Base-by-base conservation (phyloP, 495 filamentous ascomycete species). In the Arthonia radiata region DNA sequence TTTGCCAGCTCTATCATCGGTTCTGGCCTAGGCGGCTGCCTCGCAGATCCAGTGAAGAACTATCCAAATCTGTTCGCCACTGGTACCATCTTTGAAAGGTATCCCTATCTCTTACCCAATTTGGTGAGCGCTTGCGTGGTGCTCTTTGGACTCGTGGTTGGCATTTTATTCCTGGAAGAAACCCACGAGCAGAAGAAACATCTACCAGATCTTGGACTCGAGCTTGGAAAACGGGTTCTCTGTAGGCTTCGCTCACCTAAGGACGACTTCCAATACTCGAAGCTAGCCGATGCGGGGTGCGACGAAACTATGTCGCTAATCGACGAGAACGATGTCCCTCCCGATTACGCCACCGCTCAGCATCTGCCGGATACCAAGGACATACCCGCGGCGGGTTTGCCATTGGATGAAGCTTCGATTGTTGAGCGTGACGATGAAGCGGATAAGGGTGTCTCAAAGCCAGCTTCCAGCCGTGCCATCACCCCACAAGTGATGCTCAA, bases 51-150 rank as follows among this genome's bases (percentile, higher is more conserved):
- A 11, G 78, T 77, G 41, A 57, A 62, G 27, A 80, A 56, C 36
- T 83, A 81, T 40, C 83, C 89, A n/a, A 51, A 37, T 23, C 18
- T 76, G 11, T 97, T 94, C 42, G 36, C 53, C 13, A 60, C 60
- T 27, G 73, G 67, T 26, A 68, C 68, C 9, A 56, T 94, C 27
- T 80, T 82, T 52, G 80, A 86, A 14, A 50, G 49, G 15, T 92
- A 71, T 39, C 86, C 86, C 0, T 97, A 91, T 44, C 61, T 94
- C 29, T 66, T 97, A 26, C 82, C 86, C 29, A 97, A 94, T 47
- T 48, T 94, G 17, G 73, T 97, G 32, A 57, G 67, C 1, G 67
- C 83, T 31, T 46, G 55, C 14, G 59, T 91, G 19, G 69, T 97
- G 3, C 44, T 69, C 11, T 50, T 76, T 21, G 80, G 82, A 6